A percentile compares a stretch with the other conserved stretches of the same genome.
phyloP scores from a whole-genome alignment of 164 flowering plant species.

The Vitis rotundifolia region DNA sequence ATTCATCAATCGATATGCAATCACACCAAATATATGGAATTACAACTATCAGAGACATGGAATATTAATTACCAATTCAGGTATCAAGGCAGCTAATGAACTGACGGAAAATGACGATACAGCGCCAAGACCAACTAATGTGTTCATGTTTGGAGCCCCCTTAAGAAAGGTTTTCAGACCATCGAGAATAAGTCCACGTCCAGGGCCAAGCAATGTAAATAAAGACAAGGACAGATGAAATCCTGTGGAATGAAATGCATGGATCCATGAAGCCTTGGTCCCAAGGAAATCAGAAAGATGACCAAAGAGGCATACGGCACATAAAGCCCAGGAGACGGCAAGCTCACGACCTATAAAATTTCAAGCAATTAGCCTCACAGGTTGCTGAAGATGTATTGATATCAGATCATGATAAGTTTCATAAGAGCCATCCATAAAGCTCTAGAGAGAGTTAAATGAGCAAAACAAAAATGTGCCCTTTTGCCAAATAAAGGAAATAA shows the following conservation, averaged over 20 bases:
- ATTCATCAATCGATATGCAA: background rate
- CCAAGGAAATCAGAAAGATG: conserved; percentile 88
- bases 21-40: background rate
- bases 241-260: conserved; percentile 82
- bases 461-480: background rate
- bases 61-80: conserved; percentile 65
- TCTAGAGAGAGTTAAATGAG: background rate
- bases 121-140: conserved; percentile 99
- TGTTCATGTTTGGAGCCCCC: conserved; percentile 97
- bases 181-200: conserved; percentile 84
- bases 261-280: conserved; percentile 81
- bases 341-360: conserved; percentile 74
- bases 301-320: conserved; percentile 92
- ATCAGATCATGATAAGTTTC: conserved; percentile 4
- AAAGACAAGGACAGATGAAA: conserved; percentile 89
- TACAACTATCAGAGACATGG: background rate
- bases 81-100: conserved; percentile 79
- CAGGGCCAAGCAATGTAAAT: conserved; percentile 94
- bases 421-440: background rate
- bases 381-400: background rate
- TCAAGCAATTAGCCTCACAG: conserved; percentile 8
- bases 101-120: conserved; percentile 93
- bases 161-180: conserved; percentile 80
- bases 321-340: conserved; percentile 94
- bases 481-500: conserved; percentile 1